phyloP scores from a whole-genome alignment of 495 filamentous ascomycete genomes.

The Talaromyces stipitatus region DNA sequence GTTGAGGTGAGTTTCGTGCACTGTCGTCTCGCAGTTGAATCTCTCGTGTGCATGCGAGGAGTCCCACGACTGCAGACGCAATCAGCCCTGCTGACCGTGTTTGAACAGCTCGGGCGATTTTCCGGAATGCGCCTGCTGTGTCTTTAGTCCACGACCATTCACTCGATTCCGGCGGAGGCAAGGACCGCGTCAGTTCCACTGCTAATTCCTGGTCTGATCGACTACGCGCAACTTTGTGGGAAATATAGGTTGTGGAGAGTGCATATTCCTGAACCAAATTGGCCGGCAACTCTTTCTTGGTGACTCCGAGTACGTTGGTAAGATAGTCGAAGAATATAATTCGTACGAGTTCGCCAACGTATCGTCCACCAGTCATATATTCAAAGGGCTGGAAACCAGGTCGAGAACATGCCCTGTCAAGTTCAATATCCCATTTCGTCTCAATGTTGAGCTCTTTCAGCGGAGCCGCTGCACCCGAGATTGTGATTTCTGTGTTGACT shows the following conservation, averaged over 20 bases:
- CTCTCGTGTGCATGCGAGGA: constrained; percentile 60
- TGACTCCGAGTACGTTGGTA: constrained; percentile 26
- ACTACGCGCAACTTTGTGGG: constrained; percentile 49
- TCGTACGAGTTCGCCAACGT: constrained; percentile 75
- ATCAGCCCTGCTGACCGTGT: constrained; percentile 62
- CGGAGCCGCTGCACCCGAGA: constrained; percentile 62
- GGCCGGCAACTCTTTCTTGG: constrained; percentile 42
- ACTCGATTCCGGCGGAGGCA: constrained; percentile 39
- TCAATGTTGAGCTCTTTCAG: constrained; percentile 54
- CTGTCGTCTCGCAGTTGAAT: constrained; percentile 45
- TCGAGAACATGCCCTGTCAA: constrained; percentile 58
- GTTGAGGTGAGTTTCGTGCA: constrained; percentile 26
- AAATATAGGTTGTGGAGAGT: constrained; percentile 63
- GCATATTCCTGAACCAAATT: constrained; percentile 53
- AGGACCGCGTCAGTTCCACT: constrained; percentile 42
- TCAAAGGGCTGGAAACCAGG: constrained; percentile 83
- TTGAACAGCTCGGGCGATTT: constrained; percentile 58
- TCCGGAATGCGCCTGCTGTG: constrained; percentile 47
- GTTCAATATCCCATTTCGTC: constrained; percentile 61
- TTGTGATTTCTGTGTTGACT: constrained; percentile 84
- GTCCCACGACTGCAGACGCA: constrained; percentile 61
- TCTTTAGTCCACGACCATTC: constrained; percentile 53
- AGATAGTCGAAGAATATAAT: constrained; percentile 64
- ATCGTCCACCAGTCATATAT: constrained; percentile 79
- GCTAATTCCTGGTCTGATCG: constrained; percentile 39